Evolutionary conservation across 805 yeast genomes (phyloP).

Genomic region (Yarrowia sp.): DNA sequence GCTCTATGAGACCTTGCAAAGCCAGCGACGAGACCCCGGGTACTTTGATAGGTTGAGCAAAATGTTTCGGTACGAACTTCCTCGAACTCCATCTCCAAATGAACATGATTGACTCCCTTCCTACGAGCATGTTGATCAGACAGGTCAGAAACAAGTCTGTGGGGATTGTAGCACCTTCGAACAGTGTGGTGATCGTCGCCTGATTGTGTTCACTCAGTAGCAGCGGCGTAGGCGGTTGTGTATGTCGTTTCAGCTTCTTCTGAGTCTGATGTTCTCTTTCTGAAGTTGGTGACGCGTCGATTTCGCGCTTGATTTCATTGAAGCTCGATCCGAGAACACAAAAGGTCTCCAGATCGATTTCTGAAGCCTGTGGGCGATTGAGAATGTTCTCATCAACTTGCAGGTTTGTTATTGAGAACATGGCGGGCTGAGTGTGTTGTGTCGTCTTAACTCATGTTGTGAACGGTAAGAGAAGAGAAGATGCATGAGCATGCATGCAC

Average conservation of each 20-base stretch:
- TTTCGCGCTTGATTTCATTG: slow-evolving; percentile 13
- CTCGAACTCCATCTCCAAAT: background rate
- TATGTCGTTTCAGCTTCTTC: slow-evolving; percentile 10
- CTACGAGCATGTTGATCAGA: slow-evolving; percentile 9
- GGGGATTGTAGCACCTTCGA: slow-evolving; percentile 12
- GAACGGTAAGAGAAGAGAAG: background rate
- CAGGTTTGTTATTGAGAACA: slow-evolving; percentile 9
- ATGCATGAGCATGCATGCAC: background rate
- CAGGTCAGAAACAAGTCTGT: slow-evolving; percentile 13
- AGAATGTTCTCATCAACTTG: background rate
- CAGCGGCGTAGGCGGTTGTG: background rate
- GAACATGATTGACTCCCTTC: slow-evolving; percentile 27
- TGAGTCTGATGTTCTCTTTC: background rate
- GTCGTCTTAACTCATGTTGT: background rate
- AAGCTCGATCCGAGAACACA: background rate
- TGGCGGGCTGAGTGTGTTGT: background rate
- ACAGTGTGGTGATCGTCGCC: background rate
- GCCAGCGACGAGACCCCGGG: slow-evolving; percentile 9
- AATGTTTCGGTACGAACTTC: slow-evolving; percentile 1
- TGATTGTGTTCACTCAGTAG: slow-evolving; percentile 13
- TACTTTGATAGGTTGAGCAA: slow-evolving; percentile 2
- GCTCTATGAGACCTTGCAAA: background rate
- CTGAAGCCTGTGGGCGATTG: background rate
- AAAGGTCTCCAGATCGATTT: background rate
- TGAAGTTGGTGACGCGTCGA: background rate